Base-by-base conservation (phyloP, 1,284 basidiomycete genomes). In the Psilocybe mexicana region DNA sequence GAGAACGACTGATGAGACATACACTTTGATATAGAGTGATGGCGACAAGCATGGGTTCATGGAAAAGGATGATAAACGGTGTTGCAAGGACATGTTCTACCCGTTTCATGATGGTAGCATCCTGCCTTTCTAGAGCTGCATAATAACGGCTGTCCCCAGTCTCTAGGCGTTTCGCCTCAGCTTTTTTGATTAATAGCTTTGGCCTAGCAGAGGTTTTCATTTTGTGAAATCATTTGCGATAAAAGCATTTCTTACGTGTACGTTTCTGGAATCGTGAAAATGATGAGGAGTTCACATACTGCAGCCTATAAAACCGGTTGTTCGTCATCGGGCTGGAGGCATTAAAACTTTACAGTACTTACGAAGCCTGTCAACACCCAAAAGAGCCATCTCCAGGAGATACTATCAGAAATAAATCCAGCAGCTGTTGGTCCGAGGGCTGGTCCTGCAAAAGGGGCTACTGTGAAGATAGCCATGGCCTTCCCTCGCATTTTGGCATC, bases 241-340 rank as follows among this genome's bases (percentile, higher is more conserved):
- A 30, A 43, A 10, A 4, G 35, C n/a, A 7, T 25, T 6, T 65
- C 79, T 61, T 64, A 82, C 78, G 70, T 69, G 60, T 81, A 87
- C 1, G 93, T 93, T 74, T 95, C 93, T 0, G 90, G 90, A 0
- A 95, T 71, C 2, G 86, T 84, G 55, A 94, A 79, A 40, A 91
- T 50, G 60, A 90, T 82, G 26, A 82, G 56, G 7, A 84, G 10
- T 50, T 73, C 72, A 60, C 61, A 62, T 36, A 53, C 52, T n/a
- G 45, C 55, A 30, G 61, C 61, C 61, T 62, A 44, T 1, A 36
- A 5, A 33, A 24, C 5, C 5, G 30, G 30, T 4, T 4, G 30
- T 33, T 33, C 30, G 30, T 36, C 38, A 28, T 30, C n/a, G 23
- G 24, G n/a, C 80, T 54, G 11, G 14, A 7, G 4, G 28, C 10